Base-by-base conservation (phyloP, 2,329 filamentous ascomycete genomes). In the Hypoxylon sp. region DNA sequence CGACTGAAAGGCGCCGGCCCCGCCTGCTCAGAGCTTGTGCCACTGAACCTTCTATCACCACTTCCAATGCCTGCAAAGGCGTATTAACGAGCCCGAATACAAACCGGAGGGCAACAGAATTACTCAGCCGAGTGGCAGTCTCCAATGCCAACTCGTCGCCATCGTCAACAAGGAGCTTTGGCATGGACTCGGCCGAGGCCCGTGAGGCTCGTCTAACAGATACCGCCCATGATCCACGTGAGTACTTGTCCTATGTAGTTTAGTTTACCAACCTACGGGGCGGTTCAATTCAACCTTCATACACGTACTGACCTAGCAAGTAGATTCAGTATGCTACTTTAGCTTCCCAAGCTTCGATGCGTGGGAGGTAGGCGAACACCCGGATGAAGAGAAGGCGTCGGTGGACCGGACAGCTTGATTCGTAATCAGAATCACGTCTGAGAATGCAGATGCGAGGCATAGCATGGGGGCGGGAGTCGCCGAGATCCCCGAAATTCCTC, bases 261-360 rank as follows among this genome's bases (percentile, higher is more conserved):
- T 22, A 46, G n/a, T 39, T 33, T 44, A 46, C 24, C 58, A 47
- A 53, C 47, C 39, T 9, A 14, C 24, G 42, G 29, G 50, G 44
- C 55, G 13, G 59, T 57, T 13, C 2, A 37, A 19, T 3, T 5
- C 6, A 31, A 29, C 13, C 33, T n/a, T 13, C 5, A 42, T 14
- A 22, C 24, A 51, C 11, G 22, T 63, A 55, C 74, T 75, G 55
- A 74, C 70, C 37, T 51, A 6, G 44, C 19, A 39, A 37, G 24
- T 68, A 81, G 78, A 78, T 55, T 80, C 81, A 74, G 86, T 83
- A 62, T 86, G 88, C 69, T 93, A 93, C 79, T 90, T 91, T 76
- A 92, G 90, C 82, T 93, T 93, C 77, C 91, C 91, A 14, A 91
- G 87, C 78, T 92, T 92, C 78, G 91, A 93, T 74, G 86, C 88